Evolutionary conservation across 148 eudicot genomes (phyloP).

Genomic region (Rhododendron ferrugineum): DNA sequence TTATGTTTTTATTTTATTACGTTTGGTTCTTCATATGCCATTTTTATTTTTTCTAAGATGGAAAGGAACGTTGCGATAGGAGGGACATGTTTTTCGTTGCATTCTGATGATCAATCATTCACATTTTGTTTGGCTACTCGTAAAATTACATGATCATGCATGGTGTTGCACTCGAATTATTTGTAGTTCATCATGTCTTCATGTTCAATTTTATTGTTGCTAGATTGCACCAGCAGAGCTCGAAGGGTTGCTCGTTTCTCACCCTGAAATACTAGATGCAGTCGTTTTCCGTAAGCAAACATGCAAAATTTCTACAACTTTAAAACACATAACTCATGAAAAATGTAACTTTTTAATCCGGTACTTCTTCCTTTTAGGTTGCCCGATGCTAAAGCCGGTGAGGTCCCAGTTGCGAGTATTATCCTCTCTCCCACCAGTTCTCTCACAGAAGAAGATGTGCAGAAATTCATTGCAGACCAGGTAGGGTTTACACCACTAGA

Average conservation of each 20-base stretch:
- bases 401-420: constrained; percentile 72
- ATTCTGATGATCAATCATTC: not conserved
- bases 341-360: not conserved
- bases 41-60: not conserved
- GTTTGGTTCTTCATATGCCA: not conserved
- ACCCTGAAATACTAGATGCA: constrained; percentile 70
- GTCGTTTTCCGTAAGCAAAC: constrained; percentile 70
- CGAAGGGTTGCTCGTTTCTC: constrained; percentile 71
- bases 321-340: not conserved
- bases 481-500: constrained; percentile 21
- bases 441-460: constrained; percentile 47
- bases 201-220: not conserved
- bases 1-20: not conserved
- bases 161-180: not conserved
- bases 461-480: constrained; percentile 65
- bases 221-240: constrained; percentile 88
- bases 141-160: not conserved
- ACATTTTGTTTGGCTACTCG: not conserved
- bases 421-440: constrained; percentile 60
- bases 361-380: constrained; percentile 25
- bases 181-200: not conserved
- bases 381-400: constrained; percentile 86
- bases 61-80: not conserved
- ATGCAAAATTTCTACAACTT: not conserved
- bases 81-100: not conserved